Percentiles rank a stretch among this genome's conserved stretches.
phyloP scores from a whole-genome alignment of 805 yeast species.

The Spathaspora passalidarum region DNA sequence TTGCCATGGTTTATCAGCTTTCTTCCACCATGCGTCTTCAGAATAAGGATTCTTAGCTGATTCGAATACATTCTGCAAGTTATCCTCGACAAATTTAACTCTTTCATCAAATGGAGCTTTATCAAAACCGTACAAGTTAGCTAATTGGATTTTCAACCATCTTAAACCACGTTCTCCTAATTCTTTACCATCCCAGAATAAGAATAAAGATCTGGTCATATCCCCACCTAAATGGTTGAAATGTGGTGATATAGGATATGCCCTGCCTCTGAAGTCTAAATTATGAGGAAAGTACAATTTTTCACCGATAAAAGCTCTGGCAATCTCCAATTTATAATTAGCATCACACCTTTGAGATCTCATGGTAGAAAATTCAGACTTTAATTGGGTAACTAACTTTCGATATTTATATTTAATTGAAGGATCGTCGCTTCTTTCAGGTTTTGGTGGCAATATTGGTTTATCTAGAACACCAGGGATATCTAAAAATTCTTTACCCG shows the following conservation, averaged over 20 bases:
- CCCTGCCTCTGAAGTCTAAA: constrained; percentile 80
- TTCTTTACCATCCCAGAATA: constrained; percentile 74
- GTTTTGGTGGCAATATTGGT: constrained; percentile 43
- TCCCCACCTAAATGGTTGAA: constrained; percentile 81
- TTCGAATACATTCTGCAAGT: constrained; percentile 51
- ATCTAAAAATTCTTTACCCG: constrained; percentile 71
- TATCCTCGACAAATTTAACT: constrained; percentile 54
- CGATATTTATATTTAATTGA: constrained; percentile 66
- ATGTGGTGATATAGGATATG: constrained; percentile 78
- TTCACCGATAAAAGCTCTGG: constrained; percentile 84
- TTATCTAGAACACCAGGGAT: constrained; percentile 51
- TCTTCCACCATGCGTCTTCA: constrained; percentile 62
- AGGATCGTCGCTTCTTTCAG: constrained; percentile 76
- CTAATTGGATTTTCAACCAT: constrained; percentile 76
- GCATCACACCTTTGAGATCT: constrained; percentile 92
- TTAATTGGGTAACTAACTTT: constrained; percentile 51
- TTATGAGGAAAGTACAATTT: constrained; percentile 75
- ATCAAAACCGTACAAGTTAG: constrained; percentile 73
- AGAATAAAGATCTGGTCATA: constrained; percentile 65
- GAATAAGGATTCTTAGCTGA: constrained; percentile 63
- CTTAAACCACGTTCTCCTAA: constrained; percentile 62
- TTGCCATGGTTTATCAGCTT: constrained; percentile 85
- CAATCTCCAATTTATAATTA: constrained; percentile 91
- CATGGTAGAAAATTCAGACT: constrained; percentile 59
- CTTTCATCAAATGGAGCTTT: constrained; percentile 68